Conservation (phyloP, 352 stramenopile genomes). For the Albugo candida region DNA sequence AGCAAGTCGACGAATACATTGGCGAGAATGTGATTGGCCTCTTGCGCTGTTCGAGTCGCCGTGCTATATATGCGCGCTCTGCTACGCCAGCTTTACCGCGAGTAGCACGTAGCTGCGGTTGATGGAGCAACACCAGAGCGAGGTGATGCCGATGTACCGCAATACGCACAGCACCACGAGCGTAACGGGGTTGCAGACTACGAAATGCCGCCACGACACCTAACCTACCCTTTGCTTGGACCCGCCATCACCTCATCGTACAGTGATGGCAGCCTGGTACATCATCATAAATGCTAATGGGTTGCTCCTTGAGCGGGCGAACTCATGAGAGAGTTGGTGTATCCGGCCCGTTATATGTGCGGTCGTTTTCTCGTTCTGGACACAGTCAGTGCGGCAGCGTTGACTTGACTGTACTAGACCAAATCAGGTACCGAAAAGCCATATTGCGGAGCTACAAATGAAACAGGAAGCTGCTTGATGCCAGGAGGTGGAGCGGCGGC, state of each 20-base stretch:
- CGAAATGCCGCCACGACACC: conserved; percentile 91
- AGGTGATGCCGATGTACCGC: conserved; percentile 87
- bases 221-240: too few species aligned
- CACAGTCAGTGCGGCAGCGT: conserved; percentile 1
- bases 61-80: conserved; percentile 28
- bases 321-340: too few species aligned
- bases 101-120: conserved; percentile 64
- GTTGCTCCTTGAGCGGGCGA: too few species aligned
- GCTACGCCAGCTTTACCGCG: conserved; percentile 85
- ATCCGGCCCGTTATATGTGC: too few species aligned
- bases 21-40: conserved; percentile 11
- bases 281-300: too few species aligned
- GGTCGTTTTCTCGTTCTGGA: too few species aligned
- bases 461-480: background rate
- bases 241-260: too few species aligned
- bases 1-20: conserved; percentile 11
- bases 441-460: conserved; percentile 1
- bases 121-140: conserved; percentile 74
- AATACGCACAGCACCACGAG: conserved; percentile 93
- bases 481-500: background rate
- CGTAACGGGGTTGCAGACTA: conserved; percentile 62
- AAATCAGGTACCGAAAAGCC: background rate
- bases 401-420: background rate
- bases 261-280: too few species aligned
- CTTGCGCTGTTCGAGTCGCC: conserved; percentile 16